Percentiles rank a stretch among this genome's conserved stretches.
Evolutionary conservation across 169 alveolate genomes (phyloP).

Genomic region (Plasmodium cynomolgi): DNA sequence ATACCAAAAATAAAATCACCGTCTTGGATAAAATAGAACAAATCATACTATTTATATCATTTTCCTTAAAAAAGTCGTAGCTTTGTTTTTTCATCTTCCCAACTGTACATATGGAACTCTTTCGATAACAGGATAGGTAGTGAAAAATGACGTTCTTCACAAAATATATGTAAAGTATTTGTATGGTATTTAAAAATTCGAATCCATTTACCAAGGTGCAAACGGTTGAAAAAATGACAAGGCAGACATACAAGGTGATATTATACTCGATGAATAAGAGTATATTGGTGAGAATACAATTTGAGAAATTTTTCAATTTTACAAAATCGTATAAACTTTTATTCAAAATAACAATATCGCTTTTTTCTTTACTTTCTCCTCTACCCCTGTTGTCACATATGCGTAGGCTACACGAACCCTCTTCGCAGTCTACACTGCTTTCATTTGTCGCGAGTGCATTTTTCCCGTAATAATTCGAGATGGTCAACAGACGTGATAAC

Average conservation of each 20-base stretch:
- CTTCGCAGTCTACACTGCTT: not conserved
- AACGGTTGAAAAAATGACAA: slow-evolving; percentile 30
- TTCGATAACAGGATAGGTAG: slow-evolving; percentile 63
- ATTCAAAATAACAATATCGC: slow-evolving; percentile 54
- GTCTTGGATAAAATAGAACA: slow-evolving; percentile 34
- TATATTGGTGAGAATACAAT: slow-evolving; percentile 38
- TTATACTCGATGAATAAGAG: slow-evolving; percentile 38
- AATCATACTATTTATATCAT: slow-evolving; percentile 32
- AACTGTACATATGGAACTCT: slow-evolving; percentile 23
- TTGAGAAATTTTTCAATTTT: slow-evolving; percentile 44
- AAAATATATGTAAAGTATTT: slow-evolving; percentile 48
- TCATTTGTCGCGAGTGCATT: slow-evolving; percentile 31
- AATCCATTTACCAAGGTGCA: slow-evolving; percentile 47
- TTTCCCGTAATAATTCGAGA: slow-evolving; percentile 13
- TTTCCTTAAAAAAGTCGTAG: slow-evolving; percentile 22
- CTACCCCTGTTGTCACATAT: slow-evolving; percentile 50
- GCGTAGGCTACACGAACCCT: not conserved
- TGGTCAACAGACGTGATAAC: not conserved
- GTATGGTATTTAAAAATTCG: slow-evolving; percentile 51
- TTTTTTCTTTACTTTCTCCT: slow-evolving; percentile 27
- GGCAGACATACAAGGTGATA: slow-evolving; percentile 29
- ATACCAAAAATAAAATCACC: slow-evolving; percentile 12
- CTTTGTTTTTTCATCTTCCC: slow-evolving; percentile 20
- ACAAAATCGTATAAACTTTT: slow-evolving; percentile 55
- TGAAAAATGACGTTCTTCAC: slow-evolving; percentile 46